A percentile compares a stretch with the other conserved stretches of the same genome.
phyloP scores from a whole-genome alignment of 2,329 filamentous ascomycete genomes.

The Penicillium sp. region DNA sequence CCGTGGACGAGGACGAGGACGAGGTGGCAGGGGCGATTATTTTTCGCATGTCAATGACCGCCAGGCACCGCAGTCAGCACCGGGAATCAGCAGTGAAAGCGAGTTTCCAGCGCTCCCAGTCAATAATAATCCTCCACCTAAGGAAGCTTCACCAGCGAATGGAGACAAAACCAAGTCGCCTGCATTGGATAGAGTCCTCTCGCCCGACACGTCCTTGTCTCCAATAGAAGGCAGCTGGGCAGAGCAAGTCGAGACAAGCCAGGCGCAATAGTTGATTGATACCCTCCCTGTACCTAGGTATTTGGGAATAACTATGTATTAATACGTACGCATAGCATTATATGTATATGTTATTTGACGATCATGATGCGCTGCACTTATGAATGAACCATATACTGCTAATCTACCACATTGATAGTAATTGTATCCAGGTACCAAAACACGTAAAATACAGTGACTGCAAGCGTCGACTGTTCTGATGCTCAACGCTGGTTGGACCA shows the following conservation, averaged over 20 bases:
- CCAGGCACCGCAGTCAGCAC: constrained; percentile 17
- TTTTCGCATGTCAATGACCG: constrained; percentile 17
- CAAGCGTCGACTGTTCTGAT: too few relatives aligned
- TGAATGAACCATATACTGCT: neutral
- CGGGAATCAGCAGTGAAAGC: constrained; percentile 26
- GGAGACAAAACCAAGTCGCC: constrained; percentile 18
- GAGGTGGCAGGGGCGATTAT: constrained; percentile 19
- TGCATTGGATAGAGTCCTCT: neutral
- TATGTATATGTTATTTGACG: neutral
- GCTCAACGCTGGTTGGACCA: constrained; percentile 5
- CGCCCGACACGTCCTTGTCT: constrained; percentile 9
- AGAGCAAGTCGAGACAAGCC: constrained; percentile 18
- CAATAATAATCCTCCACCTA: constrained; percentile 22
- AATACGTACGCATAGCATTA: neutral
- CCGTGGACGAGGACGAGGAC: constrained; percentile 30
- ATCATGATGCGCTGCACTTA: neutral
- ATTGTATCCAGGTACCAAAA: too few relatives aligned
- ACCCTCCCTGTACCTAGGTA: neutral
- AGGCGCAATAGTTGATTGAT: constrained; percentile 5
- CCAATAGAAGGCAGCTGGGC: constrained; percentile 18
- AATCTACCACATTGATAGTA: neutral
- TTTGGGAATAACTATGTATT: neutral
- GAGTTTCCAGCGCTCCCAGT: constrained; percentile 35
- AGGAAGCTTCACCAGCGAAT: constrained; percentile 11
- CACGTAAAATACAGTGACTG: too few relatives aligned